A percentile compares a stretch with the other conserved stretches of the same genome.
These are phyloP conservation scores for Colletotrichum shisoi DNA, from an alignment of 2,329 filamentous ascomycete genomes.

Conservation along the genomic window DNA sequence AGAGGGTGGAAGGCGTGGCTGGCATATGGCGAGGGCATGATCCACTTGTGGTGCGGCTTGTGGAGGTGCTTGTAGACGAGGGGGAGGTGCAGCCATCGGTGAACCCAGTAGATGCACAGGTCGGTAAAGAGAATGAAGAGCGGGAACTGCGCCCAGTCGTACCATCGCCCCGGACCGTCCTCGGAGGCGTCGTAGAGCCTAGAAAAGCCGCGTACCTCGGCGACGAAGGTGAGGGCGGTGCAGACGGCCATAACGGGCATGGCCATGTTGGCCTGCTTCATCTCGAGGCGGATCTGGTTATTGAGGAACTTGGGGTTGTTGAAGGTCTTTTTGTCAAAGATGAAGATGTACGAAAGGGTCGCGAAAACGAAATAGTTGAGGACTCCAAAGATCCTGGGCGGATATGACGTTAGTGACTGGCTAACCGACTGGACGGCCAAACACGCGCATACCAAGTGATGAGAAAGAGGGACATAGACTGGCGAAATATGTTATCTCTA, in stretches of 20 bases:
- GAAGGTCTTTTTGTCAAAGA: constrained; percentile 91
- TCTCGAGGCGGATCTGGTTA: constrained; percentile 88
- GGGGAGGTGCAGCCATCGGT: constrained; percentile 84
- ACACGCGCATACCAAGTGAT: constrained; percentile 77
- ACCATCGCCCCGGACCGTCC: constrained; percentile 79
- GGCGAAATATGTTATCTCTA: constrained; percentile 79
- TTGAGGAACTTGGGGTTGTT: constrained; percentile 94
- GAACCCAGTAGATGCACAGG: constrained; percentile 89
- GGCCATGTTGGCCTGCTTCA: constrained; percentile 76
- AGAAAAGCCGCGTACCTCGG: constrained; percentile 83
- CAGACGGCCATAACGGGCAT: constrained; percentile 85
- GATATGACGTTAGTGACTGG: constrained; percentile 15
- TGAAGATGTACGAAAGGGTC: constrained; percentile 81
- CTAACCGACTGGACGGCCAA: neutral
- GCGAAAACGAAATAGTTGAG: constrained; percentile 86
- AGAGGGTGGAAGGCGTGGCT: constrained; percentile 94
- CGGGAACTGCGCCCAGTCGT: constrained; percentile 85
- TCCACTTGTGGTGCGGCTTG: constrained; percentile 99
- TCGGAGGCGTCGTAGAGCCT: constrained; percentile 84
- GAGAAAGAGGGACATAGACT: constrained; percentile 77
- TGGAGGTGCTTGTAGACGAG: constrained; percentile 85
- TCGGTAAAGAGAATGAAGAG: constrained; percentile 90
- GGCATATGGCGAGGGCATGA: constrained; percentile 94
- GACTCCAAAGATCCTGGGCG: constrained; percentile 79
- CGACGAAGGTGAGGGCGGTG: constrained; percentile 81